Evolutionary conservation across 129 eudicot genomes (phyloP), one percentile per base, ranked within the genome.

Genomic region (Rutidosis leptorrhynchoides): DNA sequence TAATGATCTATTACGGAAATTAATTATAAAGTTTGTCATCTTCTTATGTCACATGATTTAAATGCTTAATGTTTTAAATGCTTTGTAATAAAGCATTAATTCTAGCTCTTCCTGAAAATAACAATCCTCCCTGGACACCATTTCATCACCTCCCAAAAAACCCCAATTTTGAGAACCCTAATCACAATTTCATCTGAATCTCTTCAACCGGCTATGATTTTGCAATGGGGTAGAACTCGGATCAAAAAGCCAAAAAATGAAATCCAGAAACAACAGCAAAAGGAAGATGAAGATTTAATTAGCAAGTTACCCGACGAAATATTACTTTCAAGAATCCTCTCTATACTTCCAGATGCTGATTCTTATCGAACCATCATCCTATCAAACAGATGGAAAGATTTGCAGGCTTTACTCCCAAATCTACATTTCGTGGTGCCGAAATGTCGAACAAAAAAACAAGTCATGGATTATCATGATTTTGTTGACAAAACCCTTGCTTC

Each of bases 401-500:
- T 25, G 11, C 15, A 17, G 62, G 6, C 40, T 16, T 57, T 74
- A 7, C 71, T 73, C 14, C 78, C 71, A 4, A 55, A 25, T 21
- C 78, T 73, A 8, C 37, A n/a, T 24, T 27, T 58, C 3, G 22
- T 58, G 4, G 15, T 58, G 40, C 32, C 32, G 4, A 9, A 45
- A 17, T 74, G 62, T n/a, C 33, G 17, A 40, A 27, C 67, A 1
- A 16, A 9, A 5, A 42, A 22, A 65, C 68, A 74, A 46, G 60
- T 7, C 11, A 28, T 32, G 8, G 24, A 66, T 16, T 74, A n/a
- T 58, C 67, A 56, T 1, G 79, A 67, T 58, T 46, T 7, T 14
- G 73, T 74, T 22, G 79, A 74, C 24, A 49, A 48, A 30, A 35
- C 67, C 21, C 62, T 74, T 2, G 54, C 62, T 58, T 3, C 28